phyloP scores from a whole-genome alignment of 2,329 filamentous ascomycete species.

The Colletotrichum godetiae region DNA sequence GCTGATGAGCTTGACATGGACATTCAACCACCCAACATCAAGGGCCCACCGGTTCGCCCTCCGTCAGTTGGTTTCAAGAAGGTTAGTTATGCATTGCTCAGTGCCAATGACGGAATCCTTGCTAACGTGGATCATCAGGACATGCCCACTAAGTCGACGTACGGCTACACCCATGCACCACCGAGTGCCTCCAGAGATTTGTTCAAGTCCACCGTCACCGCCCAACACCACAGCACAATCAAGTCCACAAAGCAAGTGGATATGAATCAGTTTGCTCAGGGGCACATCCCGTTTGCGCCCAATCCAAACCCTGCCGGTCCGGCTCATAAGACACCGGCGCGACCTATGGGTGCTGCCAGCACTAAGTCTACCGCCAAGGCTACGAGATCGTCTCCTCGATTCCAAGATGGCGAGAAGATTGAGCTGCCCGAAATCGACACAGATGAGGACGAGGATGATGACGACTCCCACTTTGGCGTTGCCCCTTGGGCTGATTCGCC shows the following conservation, averaged over 20 bases:
- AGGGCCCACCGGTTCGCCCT: conserved; percentile 86
- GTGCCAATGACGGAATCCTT: neutral
- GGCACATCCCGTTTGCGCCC: conserved; percentile 89
- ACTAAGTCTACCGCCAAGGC: conserved; percentile 70
- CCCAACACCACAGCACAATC: conserved; percentile 73
- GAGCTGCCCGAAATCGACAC: conserved; percentile 95
- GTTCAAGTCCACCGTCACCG: conserved; percentile 74
- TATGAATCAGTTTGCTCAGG: conserved; percentile 88
- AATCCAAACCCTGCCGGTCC: conserved; percentile 66
- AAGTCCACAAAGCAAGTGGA: conserved; percentile 79
- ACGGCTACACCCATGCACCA: conserved; percentile 72
- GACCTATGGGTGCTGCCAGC: conserved; percentile 57
- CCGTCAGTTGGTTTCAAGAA: conserved; percentile 74
- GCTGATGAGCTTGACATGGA: conserved; percentile 72
- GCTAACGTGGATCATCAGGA: conserved; percentile 57
- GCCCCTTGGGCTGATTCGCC: conserved; percentile 92
- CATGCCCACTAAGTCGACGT: conserved; percentile 67
- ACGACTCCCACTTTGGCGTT: conserved; percentile 65
- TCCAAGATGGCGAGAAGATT: conserved; percentile 89
- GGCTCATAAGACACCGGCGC: conserved; percentile 77
- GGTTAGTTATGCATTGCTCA: conserved; percentile 57
- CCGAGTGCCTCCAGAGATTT: conserved; percentile 65
- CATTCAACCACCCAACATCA: conserved; percentile 70
- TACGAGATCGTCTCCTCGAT: conserved; percentile 80
- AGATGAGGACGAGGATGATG: conserved; percentile 79